phyloP scores from a whole-genome alignment of 1,284 basidiomycete genomes.

The Porogramme epimiltina region DNA sequence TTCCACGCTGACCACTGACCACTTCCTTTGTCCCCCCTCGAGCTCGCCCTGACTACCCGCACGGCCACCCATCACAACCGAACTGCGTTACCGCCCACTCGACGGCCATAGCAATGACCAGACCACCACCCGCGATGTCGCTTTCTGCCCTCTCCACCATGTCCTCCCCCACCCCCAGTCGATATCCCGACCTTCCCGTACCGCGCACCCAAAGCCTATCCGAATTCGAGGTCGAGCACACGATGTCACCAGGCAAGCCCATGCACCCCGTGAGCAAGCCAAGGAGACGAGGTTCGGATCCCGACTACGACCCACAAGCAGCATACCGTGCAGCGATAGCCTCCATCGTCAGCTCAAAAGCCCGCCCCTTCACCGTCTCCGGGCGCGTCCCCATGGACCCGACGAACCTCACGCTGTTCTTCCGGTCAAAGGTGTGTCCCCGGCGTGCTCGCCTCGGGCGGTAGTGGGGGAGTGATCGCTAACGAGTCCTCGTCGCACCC shows the following conservation, averaged over 20 bases:
- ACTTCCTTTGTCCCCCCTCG: constrained; percentile 10
- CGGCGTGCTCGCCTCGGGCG: neutral
- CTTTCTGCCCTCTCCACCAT: constrained; percentile 28
- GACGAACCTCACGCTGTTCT: constrained; percentile 69
- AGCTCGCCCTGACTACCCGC: too few species aligned
- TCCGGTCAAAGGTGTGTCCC: constrained; percentile 67
- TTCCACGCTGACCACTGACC: constrained; percentile 11
- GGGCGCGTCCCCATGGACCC: constrained; percentile 75
- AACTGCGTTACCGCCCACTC: too few species aligned
- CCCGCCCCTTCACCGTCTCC: constrained; percentile 63
- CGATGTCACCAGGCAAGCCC: constrained; percentile 27
- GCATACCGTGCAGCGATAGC: constrained; percentile 59
- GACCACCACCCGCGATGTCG: constrained; percentile 17
- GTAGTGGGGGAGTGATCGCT: constrained; percentile 4
- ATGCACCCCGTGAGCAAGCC: constrained; percentile 26
- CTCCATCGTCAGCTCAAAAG: constrained; percentile 58
- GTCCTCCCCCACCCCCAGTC: constrained; percentile 30
- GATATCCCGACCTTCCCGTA: constrained; percentile 33
- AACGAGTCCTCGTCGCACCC: neutral
- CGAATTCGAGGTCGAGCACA: constrained; percentile 60
- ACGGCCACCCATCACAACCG: too few species aligned
- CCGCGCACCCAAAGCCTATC: constrained; percentile 32
- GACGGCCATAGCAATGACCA: neutral
- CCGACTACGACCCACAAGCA: constrained; percentile 51
- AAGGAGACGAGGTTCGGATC: constrained; percentile 31